Evolutionary conservation across 371 early-diverging fungal species (phyloP), one percentile per base, ranked within the genome.

Genomic region (Actinomucor elegans): DNA sequence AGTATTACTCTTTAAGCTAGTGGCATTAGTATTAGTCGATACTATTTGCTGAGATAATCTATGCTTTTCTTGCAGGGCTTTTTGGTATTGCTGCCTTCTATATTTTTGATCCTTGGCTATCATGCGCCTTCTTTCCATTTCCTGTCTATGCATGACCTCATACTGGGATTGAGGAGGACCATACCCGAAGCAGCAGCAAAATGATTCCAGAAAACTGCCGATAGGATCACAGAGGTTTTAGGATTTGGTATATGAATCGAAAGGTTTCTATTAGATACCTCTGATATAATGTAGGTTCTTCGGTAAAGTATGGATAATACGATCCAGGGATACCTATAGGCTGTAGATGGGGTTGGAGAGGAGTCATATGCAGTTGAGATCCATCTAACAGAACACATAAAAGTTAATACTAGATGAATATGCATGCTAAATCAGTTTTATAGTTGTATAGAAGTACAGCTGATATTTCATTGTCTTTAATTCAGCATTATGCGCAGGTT

Each of bases 171-270:
- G 55, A 32, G 48, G 48, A 12, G 31, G 41, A 1, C 55, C 55
- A 27, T 29, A 38, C 1, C 55, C 48, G 33, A 55, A 55, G 14
- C 48, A 55, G 23, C 55, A 55, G 21, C 48, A 48, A 32, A 47
- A 47, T 10, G 31, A 48, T 33, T 55, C 55, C 21, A 48, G 15
- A 26, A 55, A 40, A 17, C 55, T 55, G 6, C 20, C 2, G 3
- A 8, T 10, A 2, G n/a, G n/a, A n/a, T n/a, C n/a, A n/a, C n/a
- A n/a, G n/a, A n/a, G n/a, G n/a, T n/a, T n/a, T n/a, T n/a, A n/a
- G n/a, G n/a, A n/a, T n/a, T n/a, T n/a, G n/a, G n/a, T n/a, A n/a
- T n/a, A n/a, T n/a, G n/a, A n/a, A n/a, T n/a, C n/a, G n/a, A n/a
- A n/a, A n/a, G n/a, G n/a, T n/a, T n/a, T n/a, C n/a, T n/a, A n/a